These are phyloP conservation scores for Talaromyces sp. DNA, from an alignment of 2,329 filamentous ascomycete species.

Conservation along the genomic window DNA sequence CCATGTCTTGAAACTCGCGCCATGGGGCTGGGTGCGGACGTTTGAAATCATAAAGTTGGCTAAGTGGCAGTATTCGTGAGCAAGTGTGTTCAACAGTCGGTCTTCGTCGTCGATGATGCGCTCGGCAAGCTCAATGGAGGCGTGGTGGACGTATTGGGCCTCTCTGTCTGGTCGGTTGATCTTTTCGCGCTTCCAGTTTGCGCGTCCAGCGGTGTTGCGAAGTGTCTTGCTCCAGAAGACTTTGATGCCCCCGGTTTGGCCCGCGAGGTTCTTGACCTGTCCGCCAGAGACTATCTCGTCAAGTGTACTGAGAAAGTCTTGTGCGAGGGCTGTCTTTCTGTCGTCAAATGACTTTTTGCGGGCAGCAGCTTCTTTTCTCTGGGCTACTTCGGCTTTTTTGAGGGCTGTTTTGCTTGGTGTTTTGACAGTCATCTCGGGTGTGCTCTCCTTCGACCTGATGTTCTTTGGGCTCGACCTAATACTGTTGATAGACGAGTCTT, in stretches of 20 bases:
- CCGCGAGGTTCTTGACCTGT: constrained; percentile 43
- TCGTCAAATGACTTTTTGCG: constrained; percentile 48
- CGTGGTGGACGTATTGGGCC: constrained; percentile 47
- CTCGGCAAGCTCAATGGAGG: constrained; percentile 78
- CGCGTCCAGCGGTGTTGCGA: constrained; percentile 58
- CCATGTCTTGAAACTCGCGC: constrained; percentile 76
- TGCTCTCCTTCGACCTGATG: neutral
- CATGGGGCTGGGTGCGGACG: constrained; percentile 71
- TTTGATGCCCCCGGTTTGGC: constrained; percentile 51
- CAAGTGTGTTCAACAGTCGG: constrained; percentile 80
- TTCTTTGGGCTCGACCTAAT: neutral
- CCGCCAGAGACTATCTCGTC: constrained; percentile 48
- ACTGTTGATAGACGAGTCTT: constrained; percentile 20
- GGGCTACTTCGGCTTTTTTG: constrained; percentile 32
- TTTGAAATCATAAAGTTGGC: constrained; percentile 84
- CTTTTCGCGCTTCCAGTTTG: constrained; percentile 63
- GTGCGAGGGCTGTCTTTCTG: constrained; percentile 48
- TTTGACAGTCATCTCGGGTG: constrained; percentile 11
- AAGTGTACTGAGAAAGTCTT: constrained; percentile 50
- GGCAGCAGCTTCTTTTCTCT: constrained; percentile 28
- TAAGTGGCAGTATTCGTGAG: constrained; percentile 94
- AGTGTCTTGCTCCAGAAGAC: constrained; percentile 59
- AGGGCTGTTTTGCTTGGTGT: constrained; percentile 31
- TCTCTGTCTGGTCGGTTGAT: constrained; percentile 23
- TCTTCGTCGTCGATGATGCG: constrained; percentile 77